Base-by-base conservation (phyloP, 306 rosid genomes). In the Dalbergia cultrata region DNA sequence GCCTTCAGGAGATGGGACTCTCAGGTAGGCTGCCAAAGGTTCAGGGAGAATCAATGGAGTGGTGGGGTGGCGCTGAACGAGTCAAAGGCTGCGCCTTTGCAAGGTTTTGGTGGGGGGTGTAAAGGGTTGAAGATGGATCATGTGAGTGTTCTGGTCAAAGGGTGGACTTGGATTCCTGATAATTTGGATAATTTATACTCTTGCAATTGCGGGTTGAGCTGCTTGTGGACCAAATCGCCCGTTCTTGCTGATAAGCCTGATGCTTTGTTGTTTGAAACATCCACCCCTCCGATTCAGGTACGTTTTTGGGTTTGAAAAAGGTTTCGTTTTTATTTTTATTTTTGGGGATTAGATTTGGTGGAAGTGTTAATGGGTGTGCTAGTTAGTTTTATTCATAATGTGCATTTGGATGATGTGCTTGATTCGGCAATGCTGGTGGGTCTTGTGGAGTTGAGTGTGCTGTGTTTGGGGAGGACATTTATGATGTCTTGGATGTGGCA, bases 91-190 rank as follows among this genome's bases (percentile, higher is more conserved):
- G 87, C 83, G 41, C 86, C 97, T 79, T 75, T 93, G 83, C 96
- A 92, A 75, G 80, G 67, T 39, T 49, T 73, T 65, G 83, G 70
- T 45, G 81, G 18, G 45, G 81, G n/a, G 5, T 93, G 98, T 45
- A 75, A 80, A 12, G 85, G 85, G 6, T 75, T 86, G 81, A 74
- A 74, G 21, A 39, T 85, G 74, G 82, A 86, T 19, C 92, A 91
- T 53, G 93, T 95, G 33, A 86, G 89, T 22, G 81, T 95, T 68
- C 77, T 93, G 89, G 97, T 95, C 19, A 95, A 93, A 88, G 91
- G 93, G 56, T 92, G 98, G 98, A 90, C 96, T 74, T 95, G 99
- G 99, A 86, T 95, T 83, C 98, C 99, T 76, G 97, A 95, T 87
- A 93, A 89, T 87, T 82, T 95, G 81, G 98, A 95, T 66, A 95